Conservation (phyloP, 352 stramenopile species). For the Saprolegnia diclina region DNA sequence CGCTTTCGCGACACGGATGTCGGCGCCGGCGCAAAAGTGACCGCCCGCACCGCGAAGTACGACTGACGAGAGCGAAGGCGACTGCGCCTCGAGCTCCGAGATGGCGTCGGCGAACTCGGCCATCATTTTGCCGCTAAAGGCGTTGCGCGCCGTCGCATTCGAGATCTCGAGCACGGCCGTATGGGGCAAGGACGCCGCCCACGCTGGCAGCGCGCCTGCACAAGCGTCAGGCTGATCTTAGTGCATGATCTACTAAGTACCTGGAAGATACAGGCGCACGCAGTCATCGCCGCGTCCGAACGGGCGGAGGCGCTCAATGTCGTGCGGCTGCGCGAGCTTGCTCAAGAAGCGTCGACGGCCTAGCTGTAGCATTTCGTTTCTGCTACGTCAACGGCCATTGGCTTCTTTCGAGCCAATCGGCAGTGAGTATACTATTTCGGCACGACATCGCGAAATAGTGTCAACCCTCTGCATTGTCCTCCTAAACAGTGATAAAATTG, state of each 20-base stretch:
- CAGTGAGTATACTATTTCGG: too few species aligned
- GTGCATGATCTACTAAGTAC: neutral
- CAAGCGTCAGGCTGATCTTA: neutral
- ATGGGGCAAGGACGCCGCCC: constrained; percentile 32
- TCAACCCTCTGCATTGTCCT: too few species aligned
- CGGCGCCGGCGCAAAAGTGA: constrained; percentile 81
- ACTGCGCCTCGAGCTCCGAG: constrained; percentile 48
- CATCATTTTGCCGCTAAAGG: constrained; percentile 87
- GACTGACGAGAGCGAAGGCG: constrained; percentile 53
- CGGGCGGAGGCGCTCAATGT: constrained; percentile 9
- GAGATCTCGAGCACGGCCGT: constrained; percentile 63
- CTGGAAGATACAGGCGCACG: constrained; percentile 18
- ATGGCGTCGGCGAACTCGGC: constrained; percentile 71
- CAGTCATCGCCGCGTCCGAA: constrained; percentile 6
- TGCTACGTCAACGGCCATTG: too few species aligned
- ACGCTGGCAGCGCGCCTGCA: neutral
- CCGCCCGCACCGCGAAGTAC: constrained; percentile 47
- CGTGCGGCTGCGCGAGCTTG: neutral
- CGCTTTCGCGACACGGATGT: constrained; percentile 71
- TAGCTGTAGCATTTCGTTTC: neutral
- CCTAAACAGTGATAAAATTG: too few species aligned
- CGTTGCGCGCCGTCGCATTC: constrained; percentile 61
- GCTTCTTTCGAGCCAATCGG: too few species aligned
- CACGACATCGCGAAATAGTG: too few species aligned
- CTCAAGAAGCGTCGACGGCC: neutral